A percentile compares a stretch with the other conserved stretches of the same genome.
phyloP scores from a whole-genome alignment of 257 asterid genomes.

The Datura wrightii region DNA sequence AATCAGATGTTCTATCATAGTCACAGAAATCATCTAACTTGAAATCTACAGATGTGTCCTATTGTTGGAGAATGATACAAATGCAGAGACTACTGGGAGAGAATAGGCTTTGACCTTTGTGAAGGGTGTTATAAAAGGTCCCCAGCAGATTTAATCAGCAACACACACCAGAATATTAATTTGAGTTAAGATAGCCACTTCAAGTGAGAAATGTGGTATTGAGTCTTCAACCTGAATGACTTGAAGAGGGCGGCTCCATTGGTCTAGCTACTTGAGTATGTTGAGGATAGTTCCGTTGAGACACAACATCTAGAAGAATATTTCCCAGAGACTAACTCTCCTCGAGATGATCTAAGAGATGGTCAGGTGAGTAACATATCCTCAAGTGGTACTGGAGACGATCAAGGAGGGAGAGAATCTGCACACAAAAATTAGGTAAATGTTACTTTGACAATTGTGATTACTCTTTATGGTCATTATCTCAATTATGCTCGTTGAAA shows the following conservation, averaged over 20 bases:
- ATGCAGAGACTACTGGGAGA: constrained; percentile 74
- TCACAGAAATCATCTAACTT: not conserved
- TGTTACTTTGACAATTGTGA: not conserved
- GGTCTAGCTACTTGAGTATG: not conserved
- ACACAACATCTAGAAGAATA: constrained; percentile 31
- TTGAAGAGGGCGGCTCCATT: constrained; percentile 31
- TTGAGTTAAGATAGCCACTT: constrained; percentile 35
- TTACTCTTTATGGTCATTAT: not conserved
- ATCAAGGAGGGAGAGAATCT: constrained; percentile 27
- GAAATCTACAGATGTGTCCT: constrained; percentile 61
- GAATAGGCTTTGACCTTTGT: constrained; percentile 75
- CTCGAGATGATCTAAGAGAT: not conserved
- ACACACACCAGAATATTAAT: constrained; percentile 69
- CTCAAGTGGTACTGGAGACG: constrained; percentile 35
- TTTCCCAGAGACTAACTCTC: not conserved
- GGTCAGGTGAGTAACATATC: not conserved
- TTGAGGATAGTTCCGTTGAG: constrained; percentile 14
- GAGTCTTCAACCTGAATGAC: constrained; percentile 33
- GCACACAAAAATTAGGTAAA: not conserved
- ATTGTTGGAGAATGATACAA: constrained; percentile 67
- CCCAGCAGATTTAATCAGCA: constrained; percentile 77
- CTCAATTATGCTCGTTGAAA: not conserved
- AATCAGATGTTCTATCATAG: constrained; percentile 33
- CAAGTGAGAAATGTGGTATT: constrained; percentile 9
- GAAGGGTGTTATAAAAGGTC: constrained; percentile 58